Evolutionary conservation across 2,329 filamentous ascomycete species (phyloP).

Genomic region (Ceratocystis albifundus): DNA sequence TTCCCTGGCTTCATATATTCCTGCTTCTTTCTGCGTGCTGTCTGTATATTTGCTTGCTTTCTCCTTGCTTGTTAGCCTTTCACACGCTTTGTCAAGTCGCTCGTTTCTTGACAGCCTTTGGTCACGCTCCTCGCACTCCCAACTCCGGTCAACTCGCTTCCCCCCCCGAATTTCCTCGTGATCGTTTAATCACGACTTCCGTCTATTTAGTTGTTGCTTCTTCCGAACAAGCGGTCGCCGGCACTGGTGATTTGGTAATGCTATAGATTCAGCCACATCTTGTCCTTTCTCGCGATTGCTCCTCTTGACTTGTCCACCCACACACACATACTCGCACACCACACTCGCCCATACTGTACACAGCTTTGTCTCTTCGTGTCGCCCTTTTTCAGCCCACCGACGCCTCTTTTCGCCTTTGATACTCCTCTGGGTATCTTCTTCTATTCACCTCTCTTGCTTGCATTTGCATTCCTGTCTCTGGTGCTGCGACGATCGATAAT

Average conservation of each 20-base stretch:
- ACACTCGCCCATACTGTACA: neutral
- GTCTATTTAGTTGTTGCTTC: conserved; percentile 15
- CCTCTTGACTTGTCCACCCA: neutral
- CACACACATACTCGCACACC: too few species aligned
- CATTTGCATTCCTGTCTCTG: neutral
- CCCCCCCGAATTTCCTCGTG: neutral
- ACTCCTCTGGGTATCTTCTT: neutral
- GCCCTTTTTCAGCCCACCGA: conserved; percentile 12
- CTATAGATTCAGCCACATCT: neutral
- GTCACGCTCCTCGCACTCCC: neutral
- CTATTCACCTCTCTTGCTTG: neutral
- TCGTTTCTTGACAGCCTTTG: conserved; percentile 14
- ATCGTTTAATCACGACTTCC: neutral
- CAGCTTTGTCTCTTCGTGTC: conserved; percentile 22
- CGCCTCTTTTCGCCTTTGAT: neutral
- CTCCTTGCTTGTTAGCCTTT: neutral
- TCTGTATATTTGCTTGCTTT: conserved; percentile 12
- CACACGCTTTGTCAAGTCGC: conserved; percentile 15
- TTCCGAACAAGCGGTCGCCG: conserved; percentile 8
- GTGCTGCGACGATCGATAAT: neutral
- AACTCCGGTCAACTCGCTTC: conserved; percentile 5
- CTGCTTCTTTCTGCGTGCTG: conserved; percentile 5
- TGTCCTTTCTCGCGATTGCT: neutral
- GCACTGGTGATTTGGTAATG: conserved; percentile 4
- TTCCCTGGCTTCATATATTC: conserved; percentile 19